Percentiles rank a stretch among this genome's conserved stretches.
These are phyloP conservation scores for Emydomyces testavorans DNA, from an alignment of 2,329 filamentous ascomycete genomes.

Conservation along the genomic window DNA sequence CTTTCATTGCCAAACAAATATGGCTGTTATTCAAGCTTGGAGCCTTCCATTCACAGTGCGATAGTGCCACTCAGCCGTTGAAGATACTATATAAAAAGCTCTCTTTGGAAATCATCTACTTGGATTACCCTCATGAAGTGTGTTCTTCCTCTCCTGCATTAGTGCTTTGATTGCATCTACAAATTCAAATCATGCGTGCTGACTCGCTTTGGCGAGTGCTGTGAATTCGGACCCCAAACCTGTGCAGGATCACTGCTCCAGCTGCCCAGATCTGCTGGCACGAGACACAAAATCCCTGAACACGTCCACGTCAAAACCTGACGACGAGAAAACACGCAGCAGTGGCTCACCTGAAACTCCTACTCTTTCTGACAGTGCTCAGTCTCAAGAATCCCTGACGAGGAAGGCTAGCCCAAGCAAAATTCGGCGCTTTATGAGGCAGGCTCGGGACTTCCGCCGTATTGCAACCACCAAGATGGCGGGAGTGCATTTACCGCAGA, in stretches of 20 bases:
- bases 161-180: conserved; percentile 1
- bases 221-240: conserved; percentile 34
- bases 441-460: conserved; percentile 32
- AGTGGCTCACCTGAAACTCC: conserved; percentile 11
- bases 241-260: conserved; percentile 31
- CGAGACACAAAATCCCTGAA: conserved; percentile 7
- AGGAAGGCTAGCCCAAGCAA: conserved; percentile 29
- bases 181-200: conserved; percentile 1
- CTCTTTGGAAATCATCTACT: conserved; percentile 8
- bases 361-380: conserved; percentile 9
- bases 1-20: conserved; percentile 4
- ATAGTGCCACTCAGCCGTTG: conserved; percentile 3
- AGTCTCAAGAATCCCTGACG: conserved; percentile 21
- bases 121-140: conserved; percentile 8
- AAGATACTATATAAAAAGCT: neutral
- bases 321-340: conserved; percentile 7
- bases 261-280: conserved; percentile 31
- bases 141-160: conserved; percentile 7
- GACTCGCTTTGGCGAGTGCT: conserved; percentile 17
- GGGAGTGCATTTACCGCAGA: conserved; percentile 29
- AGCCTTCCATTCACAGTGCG: conserved; percentile 9
- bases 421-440: conserved; percentile 33
- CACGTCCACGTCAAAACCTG: conserved; percentile 3
- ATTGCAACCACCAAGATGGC: conserved; percentile 34
- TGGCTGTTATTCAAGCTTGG: conserved; percentile 7